Conservation (phyloP, 768 basidiomycete species). For the Psilocybe cubensis region DNA sequence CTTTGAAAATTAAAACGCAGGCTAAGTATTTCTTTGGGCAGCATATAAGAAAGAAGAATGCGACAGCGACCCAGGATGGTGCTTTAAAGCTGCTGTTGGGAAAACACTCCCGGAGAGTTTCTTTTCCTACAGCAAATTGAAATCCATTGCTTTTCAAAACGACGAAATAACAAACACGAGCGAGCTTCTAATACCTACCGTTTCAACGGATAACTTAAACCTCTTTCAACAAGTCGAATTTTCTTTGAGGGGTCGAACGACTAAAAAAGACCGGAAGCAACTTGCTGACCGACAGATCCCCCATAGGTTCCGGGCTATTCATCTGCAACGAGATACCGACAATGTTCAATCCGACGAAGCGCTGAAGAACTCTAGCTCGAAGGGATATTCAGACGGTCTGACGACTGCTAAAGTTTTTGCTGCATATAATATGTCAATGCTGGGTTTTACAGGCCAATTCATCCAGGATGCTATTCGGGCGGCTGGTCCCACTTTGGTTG, state of each 20-base stretch:
- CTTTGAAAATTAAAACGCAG: neutral
- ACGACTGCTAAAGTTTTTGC: slow-evolving; percentile 60
- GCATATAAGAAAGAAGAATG: slow-evolving; percentile 69
- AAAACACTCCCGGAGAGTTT: slow-evolving; percentile 60
- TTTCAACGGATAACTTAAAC: slow-evolving; percentile 12
- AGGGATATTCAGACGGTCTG: slow-evolving; percentile 66
- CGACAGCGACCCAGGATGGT: slow-evolving; percentile 65
- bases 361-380: slow-evolving; percentile 21
- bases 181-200: slow-evolving; percentile 16
- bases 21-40: slow-evolving; percentile 23
- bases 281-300: neutral
- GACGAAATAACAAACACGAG: slow-evolving; percentile 6
- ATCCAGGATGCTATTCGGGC: slow-evolving; percentile 48
- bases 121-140: slow-evolving; percentile 45
- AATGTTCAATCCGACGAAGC: slow-evolving; percentile 10
- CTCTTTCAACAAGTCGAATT: neutral
- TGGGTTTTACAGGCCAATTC: slow-evolving; percentile 67
- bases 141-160: slow-evolving; percentile 4
- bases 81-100: slow-evolving; percentile 64
- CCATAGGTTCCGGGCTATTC: slow-evolving; percentile 32
- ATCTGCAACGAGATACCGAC: slow-evolving; percentile 17
- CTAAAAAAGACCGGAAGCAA: neutral
- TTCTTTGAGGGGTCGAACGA: neutral
- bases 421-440: slow-evolving; percentile 44
- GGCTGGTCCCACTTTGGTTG: slow-evolving; percentile 38